Conservation (phyloP, 1,284 basidiomycete species). For the Volvariella surrecta region DNA sequence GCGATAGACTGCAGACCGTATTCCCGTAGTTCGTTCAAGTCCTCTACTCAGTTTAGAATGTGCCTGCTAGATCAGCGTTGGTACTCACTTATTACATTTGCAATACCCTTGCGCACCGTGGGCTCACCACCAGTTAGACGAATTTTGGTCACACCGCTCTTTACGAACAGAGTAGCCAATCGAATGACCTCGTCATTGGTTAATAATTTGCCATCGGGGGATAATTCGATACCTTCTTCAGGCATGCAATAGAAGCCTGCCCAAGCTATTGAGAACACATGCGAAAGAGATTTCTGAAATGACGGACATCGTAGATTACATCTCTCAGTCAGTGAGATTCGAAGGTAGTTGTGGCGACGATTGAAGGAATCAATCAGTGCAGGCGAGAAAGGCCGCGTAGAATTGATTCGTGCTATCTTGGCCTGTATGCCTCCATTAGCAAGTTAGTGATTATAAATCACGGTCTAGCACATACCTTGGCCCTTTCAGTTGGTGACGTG, state of each 20-base stretch:
- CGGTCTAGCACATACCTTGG: not conserved
- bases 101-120: constrained; percentile 74
- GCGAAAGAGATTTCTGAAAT: not conserved
- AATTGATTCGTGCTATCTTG: constrained; percentile 47
- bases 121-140: constrained; percentile 86
- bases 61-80: not conserved
- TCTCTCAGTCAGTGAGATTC: constrained; percentile 80
- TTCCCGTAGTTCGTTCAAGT: constrained; percentile 44
- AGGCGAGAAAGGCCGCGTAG: constrained; percentile 35
- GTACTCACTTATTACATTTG: constrained; percentile 60
- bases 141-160: constrained; percentile 80
- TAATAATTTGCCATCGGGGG: constrained; percentile 61
- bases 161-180: constrained; percentile 72
- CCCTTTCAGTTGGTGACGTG: not conserved
- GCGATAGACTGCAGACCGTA: constrained; percentile 70
- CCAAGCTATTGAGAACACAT: not conserved
- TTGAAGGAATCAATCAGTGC: constrained; percentile 61
- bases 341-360: constrained; percentile 73
- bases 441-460: not conserved
- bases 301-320: constrained; percentile 80
- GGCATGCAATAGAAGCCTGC: constrained; percentile 91
- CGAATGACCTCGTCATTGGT: constrained; percentile 72
- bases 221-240: constrained; percentile 68
- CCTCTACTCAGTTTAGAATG: constrained; percentile 27
- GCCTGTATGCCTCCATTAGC: constrained; percentile 22